Evolutionary conservation across 441 rosid species (phyloP).

Genomic region (Adansonia madagascariensis): DNA sequence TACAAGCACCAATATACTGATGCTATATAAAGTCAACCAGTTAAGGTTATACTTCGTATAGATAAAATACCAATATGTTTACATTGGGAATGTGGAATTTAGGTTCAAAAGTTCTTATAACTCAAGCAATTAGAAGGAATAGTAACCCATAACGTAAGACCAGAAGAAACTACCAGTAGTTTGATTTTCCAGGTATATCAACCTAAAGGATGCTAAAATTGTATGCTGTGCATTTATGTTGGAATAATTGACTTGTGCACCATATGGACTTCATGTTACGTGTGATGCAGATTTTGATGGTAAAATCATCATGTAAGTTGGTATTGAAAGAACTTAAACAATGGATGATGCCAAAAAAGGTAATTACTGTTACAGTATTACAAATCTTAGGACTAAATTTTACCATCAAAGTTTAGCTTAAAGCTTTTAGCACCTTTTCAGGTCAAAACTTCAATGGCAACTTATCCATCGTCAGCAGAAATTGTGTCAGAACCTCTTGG

Average conservation of each 20-base stretch:
- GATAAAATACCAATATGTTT: neutral
- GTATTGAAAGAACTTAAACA: conserved; percentile 59
- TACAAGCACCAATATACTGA: neutral
- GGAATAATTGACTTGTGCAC: neutral
- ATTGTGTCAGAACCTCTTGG: conserved; percentile 85
- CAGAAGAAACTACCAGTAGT: neutral
- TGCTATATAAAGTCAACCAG: neutral
- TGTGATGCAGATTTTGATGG: conserved; percentile 54
- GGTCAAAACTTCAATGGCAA: conserved; percentile 70
- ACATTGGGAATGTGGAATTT: neutral
- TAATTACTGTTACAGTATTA: conserved; percentile 21
- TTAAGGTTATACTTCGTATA: neutral
- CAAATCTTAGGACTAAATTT: neutral
- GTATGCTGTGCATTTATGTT: neutral
- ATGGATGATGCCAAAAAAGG: conserved; percentile 88
- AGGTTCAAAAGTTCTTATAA: neutral
- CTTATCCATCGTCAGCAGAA: conserved; percentile 85
- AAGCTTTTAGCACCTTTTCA: conserved; percentile 28
- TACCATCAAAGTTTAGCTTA: neutral
- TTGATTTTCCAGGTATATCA: neutral
- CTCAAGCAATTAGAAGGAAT: neutral
- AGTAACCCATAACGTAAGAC: neutral
- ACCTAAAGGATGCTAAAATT: conserved; percentile 9
- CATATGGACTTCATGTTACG: neutral
- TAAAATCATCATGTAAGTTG: conserved; percentile 54